Evolutionary conservation across 345 rosid species (phyloP).

Genomic region (Salix koriyanagi): DNA sequence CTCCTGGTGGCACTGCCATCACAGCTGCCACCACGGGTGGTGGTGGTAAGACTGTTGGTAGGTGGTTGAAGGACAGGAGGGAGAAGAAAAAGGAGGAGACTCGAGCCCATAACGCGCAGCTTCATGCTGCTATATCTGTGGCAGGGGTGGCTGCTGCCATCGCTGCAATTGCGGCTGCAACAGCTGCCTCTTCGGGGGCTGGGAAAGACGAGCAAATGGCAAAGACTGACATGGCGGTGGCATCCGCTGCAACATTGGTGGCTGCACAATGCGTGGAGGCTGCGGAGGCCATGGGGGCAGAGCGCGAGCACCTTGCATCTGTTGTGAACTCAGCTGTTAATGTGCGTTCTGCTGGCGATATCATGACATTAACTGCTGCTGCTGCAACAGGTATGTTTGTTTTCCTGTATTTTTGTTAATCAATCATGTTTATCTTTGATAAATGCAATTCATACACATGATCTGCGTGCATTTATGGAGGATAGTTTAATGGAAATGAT

Average conservation of each 20-base stretch:
- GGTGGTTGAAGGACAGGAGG: constrained; percentile 76
- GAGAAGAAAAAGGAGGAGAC: constrained; percentile 89
- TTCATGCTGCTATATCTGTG: constrained; percentile 70
- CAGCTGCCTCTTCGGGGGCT: constrained; percentile 51
- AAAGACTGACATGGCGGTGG: constrained; percentile 76
- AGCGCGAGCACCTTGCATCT: constrained; percentile 68
- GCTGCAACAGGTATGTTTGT: constrained; percentile 69
- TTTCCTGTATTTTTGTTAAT: neutral
- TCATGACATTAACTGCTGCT: constrained; percentile 81
- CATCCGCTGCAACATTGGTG: constrained; percentile 80
- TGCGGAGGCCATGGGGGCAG: constrained; percentile 88
- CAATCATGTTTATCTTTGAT: neutral
- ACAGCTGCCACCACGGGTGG: constrained; percentile 27
- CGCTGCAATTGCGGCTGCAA: constrained; percentile 83
- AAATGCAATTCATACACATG: neutral
- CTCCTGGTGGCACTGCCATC: constrained; percentile 16
- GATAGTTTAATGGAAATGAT: neutral
- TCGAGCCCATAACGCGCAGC: constrained; percentile 76
- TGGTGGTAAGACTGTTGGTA: constrained; percentile 74
- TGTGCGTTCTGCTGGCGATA: constrained; percentile 76
- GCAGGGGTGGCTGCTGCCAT: constrained; percentile 85
- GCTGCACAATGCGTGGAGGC: constrained; percentile 91
- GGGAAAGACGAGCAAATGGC: constrained; percentile 79
- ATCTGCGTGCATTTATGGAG: neutral
- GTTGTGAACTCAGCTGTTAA: constrained; percentile 83